Evolutionary conservation across 371 early-diverging fungal species (phyloP).

Genomic region (Phascolomyces articulosus): DNA sequence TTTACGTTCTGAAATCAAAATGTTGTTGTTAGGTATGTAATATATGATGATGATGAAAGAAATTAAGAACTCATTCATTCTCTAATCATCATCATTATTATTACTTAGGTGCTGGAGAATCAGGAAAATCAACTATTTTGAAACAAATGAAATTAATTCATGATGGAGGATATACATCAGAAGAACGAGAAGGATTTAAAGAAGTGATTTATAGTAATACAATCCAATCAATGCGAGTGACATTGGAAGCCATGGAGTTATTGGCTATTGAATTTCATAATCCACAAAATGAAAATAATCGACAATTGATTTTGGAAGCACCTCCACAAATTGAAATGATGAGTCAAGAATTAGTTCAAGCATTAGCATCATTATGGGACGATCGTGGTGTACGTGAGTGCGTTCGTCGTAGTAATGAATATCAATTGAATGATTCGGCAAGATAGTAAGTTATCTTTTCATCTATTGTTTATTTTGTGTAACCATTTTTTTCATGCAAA

Average conservation of each 20-base stretch:
- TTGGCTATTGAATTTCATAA: slow-evolving; percentile 69
- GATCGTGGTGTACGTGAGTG: slow-evolving; percentile 80
- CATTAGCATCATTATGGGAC: slow-evolving; percentile 76
- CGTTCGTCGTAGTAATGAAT: slow-evolving; percentile 76
- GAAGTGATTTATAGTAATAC: slow-evolving; percentile 92
- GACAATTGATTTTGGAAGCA: slow-evolving; percentile 59
- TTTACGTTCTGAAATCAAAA: slow-evolving; percentile 90
- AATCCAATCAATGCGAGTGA: slow-evolving; percentile 89
- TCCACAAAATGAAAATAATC: slow-evolving; percentile 65
- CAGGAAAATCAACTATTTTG: slow-evolving; percentile 95
- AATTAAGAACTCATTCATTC: not conserved
- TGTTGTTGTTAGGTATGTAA: slow-evolving; percentile 86
- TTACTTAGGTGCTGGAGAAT: slow-evolving; percentile 90
- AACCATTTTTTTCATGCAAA: not conserved
- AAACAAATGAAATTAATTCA: slow-evolving; percentile 98
- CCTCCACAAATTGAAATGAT: slow-evolving; percentile 70
- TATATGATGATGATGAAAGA: not conserved
- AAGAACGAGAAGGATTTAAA: slow-evolving; percentile 87
- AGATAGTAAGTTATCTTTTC: slow-evolving; percentile 81
- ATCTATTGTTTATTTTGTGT: too few relatives aligned
- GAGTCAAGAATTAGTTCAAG: slow-evolving; percentile 66
- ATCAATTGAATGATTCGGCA: slow-evolving; percentile 86
- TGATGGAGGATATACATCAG: slow-evolving; percentile 84
- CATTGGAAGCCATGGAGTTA: slow-evolving; percentile 85
- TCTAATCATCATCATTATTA: not conserved